Conservation (phyloP, 768 basidiomycete genomes). For the Mycena galopus region DNA sequence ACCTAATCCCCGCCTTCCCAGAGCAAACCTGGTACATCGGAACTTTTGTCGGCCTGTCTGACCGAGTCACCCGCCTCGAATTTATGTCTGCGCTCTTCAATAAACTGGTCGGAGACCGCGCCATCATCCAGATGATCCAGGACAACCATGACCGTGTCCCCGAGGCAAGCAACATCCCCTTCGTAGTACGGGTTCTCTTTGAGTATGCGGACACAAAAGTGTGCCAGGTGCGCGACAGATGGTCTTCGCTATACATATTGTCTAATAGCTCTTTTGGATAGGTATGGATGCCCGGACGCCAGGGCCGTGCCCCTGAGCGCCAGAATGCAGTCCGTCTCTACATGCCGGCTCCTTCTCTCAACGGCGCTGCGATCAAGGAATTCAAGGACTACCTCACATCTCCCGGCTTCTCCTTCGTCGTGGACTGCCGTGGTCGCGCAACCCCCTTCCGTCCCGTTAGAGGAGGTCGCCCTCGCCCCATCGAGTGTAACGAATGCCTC, state of each 20-base stretch:
- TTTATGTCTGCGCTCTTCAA: not conserved
- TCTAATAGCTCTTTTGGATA: not conserved
- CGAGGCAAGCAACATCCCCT: not conserved
- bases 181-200: not conserved
- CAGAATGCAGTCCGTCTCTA: slow-evolving; percentile 15
- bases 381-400: slow-evolving; percentile 13
- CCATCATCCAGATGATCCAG: not conserved
- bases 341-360: slow-evolving; percentile 13
- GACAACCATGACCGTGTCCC: not conserved
- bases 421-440: slow-evolving; percentile 10
- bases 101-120: not conserved
- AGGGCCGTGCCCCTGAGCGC: not conserved
- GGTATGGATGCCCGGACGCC: slow-evolving; percentile 15
- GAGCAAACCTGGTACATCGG: too few species aligned
- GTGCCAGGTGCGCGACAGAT: too few species aligned
- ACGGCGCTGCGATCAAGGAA: slow-evolving; percentile 1
- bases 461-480: not conserved
- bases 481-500: slow-evolving; percentile 21
- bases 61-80: not conserved
- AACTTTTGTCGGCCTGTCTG: too few species aligned
- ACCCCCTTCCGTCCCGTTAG: slow-evolving; percentile 11
- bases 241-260: too few species aligned
- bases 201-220: not conserved
- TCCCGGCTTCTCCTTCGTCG: slow-evolving; percentile 16
- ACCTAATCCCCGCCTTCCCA: not conserved